These are phyloP conservation scores for Xylaria grammica DNA, from an alignment of 495 filamentous ascomycete genomes.

Conservation along the genomic window DNA sequence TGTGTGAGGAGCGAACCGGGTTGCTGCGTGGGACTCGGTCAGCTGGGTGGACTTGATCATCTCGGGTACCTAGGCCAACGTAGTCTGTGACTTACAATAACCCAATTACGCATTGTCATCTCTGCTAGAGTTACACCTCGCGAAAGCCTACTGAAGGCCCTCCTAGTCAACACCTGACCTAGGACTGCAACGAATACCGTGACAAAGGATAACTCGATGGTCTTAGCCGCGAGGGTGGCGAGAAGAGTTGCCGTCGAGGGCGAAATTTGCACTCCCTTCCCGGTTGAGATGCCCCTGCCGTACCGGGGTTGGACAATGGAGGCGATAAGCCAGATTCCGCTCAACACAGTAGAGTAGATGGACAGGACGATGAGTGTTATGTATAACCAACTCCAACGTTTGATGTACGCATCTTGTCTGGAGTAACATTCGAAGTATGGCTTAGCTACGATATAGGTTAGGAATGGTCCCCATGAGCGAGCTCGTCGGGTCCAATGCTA, in stretches of 20 bases:
- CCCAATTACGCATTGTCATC: slow-evolving; percentile 66
- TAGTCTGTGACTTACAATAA: slow-evolving; percentile 39
- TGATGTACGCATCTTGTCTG: slow-evolving; percentile 40
- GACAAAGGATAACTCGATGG: slow-evolving; percentile 76
- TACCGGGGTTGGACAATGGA: slow-evolving; percentile 66
- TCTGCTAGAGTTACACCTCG: slow-evolving; percentile 73
- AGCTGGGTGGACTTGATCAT: background rate
- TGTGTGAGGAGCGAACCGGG: slow-evolving; percentile 69
- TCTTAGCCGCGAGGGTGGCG: slow-evolving; percentile 70
- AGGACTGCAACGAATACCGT: slow-evolving; percentile 76
- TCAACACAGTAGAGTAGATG: slow-evolving; percentile 69
- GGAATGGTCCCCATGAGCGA: background rate
- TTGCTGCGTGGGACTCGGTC: slow-evolving; percentile 32
- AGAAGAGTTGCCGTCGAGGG: slow-evolving; percentile 65
- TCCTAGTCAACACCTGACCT: slow-evolving; percentile 71
- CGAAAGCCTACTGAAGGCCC: slow-evolving; percentile 61
- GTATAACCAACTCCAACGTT: slow-evolving; percentile 61
- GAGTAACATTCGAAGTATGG: slow-evolving; percentile 37
- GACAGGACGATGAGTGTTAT: slow-evolving; percentile 63
- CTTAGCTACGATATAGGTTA: slow-evolving; percentile 16
- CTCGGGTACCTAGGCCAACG: background rate
- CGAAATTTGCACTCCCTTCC: slow-evolving; percentile 50
- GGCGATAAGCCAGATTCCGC: slow-evolving; percentile 65
- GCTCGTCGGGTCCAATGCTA: background rate
- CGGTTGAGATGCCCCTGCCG: slow-evolving; percentile 55